phyloP scores from a whole-genome alignment of 306 rosid species.

The Rosa persica region DNA sequence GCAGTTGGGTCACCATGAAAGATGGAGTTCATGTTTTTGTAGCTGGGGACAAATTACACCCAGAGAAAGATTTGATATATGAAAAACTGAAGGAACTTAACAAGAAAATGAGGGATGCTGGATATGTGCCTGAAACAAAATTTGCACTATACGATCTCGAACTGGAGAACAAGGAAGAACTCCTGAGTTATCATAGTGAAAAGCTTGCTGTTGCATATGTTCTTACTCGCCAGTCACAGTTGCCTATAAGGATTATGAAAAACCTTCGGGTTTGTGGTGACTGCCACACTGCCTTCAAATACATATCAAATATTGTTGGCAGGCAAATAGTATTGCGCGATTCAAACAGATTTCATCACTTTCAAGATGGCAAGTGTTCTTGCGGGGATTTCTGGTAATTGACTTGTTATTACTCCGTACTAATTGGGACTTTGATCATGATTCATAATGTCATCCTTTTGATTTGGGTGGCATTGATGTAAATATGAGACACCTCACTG shows the following conservation, averaged over 20 bases:
- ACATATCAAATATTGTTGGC: constrained; percentile 65
- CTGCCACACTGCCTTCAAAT: constrained; percentile 88
- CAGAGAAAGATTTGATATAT: constrained; percentile 65
- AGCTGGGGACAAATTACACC: constrained; percentile 85
- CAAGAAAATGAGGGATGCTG: constrained; percentile 61
- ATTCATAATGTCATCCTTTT: not conserved
- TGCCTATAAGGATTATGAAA: constrained; percentile 91
- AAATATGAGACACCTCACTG: not conserved
- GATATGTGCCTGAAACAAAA: constrained; percentile 82
- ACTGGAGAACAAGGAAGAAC: constrained; percentile 78
- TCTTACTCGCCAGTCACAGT: constrained; percentile 68
- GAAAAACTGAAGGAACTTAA: constrained; percentile 65
- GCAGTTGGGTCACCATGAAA: constrained; percentile 95
- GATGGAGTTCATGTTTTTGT: constrained; percentile 91
- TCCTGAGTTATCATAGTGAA: constrained; percentile 84
- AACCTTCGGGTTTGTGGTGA: constrained; percentile 92
- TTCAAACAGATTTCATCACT: constrained; percentile 88
- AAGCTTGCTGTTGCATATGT: constrained; percentile 85
- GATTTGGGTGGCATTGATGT: not conserved
- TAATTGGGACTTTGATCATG: constrained; percentile 11
- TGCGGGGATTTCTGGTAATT: constrained; percentile 84
- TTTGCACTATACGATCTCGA: constrained; percentile 83
- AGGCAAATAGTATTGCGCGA: constrained; percentile 74
- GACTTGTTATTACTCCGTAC: constrained; percentile 1
- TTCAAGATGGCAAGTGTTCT: constrained; percentile 70